phyloP scores from a whole-genome alignment of 2,329 filamentous ascomycete genomes.

The Hypocreales sp. region DNA sequence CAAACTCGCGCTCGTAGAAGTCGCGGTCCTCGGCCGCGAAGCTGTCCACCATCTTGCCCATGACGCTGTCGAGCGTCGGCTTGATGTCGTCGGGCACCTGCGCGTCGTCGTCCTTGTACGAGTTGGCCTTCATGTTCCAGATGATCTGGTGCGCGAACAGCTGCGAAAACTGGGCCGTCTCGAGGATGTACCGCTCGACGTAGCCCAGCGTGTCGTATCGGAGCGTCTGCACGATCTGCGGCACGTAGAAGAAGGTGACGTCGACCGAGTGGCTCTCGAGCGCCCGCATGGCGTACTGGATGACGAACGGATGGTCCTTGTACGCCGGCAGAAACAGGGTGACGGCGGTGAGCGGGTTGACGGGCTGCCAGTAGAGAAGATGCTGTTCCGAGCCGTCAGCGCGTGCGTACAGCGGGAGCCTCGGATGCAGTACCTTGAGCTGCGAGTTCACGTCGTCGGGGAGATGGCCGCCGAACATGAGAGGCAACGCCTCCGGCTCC shows the following conservation, averaged over 20 bases:
- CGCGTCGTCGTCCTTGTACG: constrained; percentile 92
- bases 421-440: constrained; percentile 46
- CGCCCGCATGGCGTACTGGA: constrained; percentile 94
- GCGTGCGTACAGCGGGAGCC: background rate
- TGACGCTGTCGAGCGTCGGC: constrained; percentile 82
- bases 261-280: constrained; percentile 92
- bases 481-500: constrained; percentile 68
- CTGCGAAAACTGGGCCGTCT: constrained; percentile 96
- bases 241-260: constrained; percentile 96
- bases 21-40: constrained; percentile 65
- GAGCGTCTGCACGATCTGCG: constrained; percentile 90
- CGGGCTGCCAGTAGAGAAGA: constrained; percentile 79
- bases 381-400: constrained; percentile 37
- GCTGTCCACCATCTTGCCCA: constrained; percentile 64
- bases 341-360: constrained; percentile 84
- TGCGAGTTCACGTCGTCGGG: constrained; percentile 65
- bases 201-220: constrained; percentile 90
- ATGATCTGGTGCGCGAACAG: constrained; percentile 98
- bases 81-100: constrained; percentile 84
- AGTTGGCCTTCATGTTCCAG: constrained; percentile 99
- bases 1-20: constrained; percentile 90
- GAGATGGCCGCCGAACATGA: constrained; percentile 63
- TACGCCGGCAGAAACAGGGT: constrained; percentile 89
- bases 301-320: constrained; percentile 77
- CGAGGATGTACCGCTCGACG: constrained; percentile 88